phyloP scores from a whole-genome alignment of 257 asterid genomes.

The Solanum bukasovii region DNA sequence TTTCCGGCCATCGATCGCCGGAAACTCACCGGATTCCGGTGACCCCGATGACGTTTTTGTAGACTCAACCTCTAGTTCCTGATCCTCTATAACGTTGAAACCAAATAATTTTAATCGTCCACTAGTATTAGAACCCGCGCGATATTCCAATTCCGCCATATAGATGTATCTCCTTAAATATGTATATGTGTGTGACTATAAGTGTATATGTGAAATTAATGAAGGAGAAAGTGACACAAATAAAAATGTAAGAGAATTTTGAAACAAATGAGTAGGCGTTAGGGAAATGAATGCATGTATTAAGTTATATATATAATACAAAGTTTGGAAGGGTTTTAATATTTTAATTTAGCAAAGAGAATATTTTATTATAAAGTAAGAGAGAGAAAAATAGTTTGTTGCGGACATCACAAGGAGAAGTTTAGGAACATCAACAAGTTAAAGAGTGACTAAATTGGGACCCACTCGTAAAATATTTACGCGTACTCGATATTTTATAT shows the following conservation, averaged over 20 bases:
- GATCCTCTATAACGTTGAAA: constrained; percentile 46
- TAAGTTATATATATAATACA: constrained; percentile 38
- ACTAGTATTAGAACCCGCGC: constrained; percentile 5
- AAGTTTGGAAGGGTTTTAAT: constrained; percentile 1
- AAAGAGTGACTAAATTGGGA: constrained; percentile 31
- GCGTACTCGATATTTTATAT: background rate
- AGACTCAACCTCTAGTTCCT: constrained; percentile 33
- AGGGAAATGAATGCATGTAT: constrained; percentile 39
- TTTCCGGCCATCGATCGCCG: constrained; percentile 58
- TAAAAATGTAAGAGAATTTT: background rate
- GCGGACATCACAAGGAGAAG: constrained; percentile 48
- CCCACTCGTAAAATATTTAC: constrained; percentile 5
- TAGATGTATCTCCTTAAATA: background rate
- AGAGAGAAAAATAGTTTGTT: constrained; percentile 20
- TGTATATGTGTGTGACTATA: background rate
- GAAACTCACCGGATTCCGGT: constrained; percentile 29
- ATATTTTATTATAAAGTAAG: background rate
- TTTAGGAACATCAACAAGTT: constrained; percentile 31
- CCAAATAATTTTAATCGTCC: constrained; percentile 76
- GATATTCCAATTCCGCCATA: constrained; percentile 55
- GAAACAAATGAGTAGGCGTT: background rate
- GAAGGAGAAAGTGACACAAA: background rate
- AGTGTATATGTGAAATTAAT: background rate
- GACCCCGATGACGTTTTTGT: constrained; percentile 24
- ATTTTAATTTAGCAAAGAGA: background rate